Evolutionary conservation across 108 stramenopile species (phyloP).

Genomic region (Mediolabrus comicus): DNA sequence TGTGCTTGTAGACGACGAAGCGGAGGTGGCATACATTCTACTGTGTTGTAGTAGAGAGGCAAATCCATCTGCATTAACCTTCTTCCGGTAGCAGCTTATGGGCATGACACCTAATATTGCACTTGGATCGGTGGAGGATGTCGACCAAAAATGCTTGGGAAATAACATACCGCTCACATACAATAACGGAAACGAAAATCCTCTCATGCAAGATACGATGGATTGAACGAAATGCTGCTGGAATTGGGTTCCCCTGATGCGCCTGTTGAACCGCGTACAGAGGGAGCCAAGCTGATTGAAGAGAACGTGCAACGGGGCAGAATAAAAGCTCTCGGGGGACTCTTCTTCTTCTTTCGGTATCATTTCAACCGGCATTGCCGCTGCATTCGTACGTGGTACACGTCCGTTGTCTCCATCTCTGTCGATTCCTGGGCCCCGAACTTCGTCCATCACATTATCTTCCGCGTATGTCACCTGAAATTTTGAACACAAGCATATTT

Average conservation of each 20-base stretch:
- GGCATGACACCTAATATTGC: slow-evolving; percentile 8
- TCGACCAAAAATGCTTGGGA: slow-evolving; percentile 5
- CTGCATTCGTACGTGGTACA: neutral
- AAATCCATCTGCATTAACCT: neutral
- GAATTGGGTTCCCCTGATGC: neutral
- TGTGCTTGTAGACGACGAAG: neutral
- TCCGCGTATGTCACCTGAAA: neutral
- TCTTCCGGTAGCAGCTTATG: slow-evolving; percentile 4
- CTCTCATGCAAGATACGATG: neutral
- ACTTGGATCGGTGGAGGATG: neutral
- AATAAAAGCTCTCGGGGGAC: neutral
- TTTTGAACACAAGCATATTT: no score
- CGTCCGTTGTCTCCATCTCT: neutral
- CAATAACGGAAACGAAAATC: slow-evolving; percentile 3
- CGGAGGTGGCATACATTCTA: neutral
- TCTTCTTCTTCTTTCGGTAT: neutral
- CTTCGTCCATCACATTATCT: neutral
- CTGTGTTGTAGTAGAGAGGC: neutral
- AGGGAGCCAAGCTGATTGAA: slow-evolving; percentile 10
- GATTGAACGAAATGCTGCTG: slow-evolving; percentile 13
- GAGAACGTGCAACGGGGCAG: slow-evolving; percentile 3
- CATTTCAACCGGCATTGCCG: neutral
- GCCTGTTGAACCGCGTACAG: slow-evolving; percentile 4
- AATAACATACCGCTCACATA: neutral
- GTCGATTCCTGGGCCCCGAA: neutral